A percentile compares a stretch with the other conserved stretches of the same genome.
These are phyloP conservation scores for Podaxis sp. DNA, from an alignment of 768 basidiomycete species.

Conservation along the genomic window DNA sequence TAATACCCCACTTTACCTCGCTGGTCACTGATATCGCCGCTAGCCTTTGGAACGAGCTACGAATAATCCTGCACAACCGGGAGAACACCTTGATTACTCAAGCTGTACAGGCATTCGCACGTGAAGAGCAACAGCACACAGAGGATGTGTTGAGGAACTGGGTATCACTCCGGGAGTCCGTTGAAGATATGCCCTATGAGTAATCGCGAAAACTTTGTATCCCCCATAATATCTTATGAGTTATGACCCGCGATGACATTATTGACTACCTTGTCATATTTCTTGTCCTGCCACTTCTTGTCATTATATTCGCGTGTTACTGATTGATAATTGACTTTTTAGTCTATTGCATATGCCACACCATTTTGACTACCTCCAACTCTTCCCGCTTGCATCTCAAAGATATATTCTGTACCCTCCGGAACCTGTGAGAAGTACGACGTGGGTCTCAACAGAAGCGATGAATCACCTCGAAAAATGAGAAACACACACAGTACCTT, in stretches of 20 bases:
- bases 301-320: background rate
- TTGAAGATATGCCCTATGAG: conserved; percentile 86
- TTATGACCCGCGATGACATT: background rate
- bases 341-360: background rate
- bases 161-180: conserved; percentile 65
- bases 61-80: conserved; percentile 86
- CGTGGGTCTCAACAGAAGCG: no score
- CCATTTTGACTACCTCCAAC: no score
- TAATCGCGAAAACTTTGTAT: conserved; percentile 30
- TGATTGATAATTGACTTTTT: background rate
- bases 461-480: no score
- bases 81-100: conserved; percentile 82
- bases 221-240: background rate
- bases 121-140: conserved; percentile 70
- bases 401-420: no score
- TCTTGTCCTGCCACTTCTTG: background rate
- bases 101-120: conserved; percentile 69
- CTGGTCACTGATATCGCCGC: conserved; percentile 13
- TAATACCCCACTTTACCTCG: background rate
- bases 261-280: background rate
- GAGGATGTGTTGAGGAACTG: conserved; percentile 69
- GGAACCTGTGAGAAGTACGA: no score
- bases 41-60: conserved; percentile 96
- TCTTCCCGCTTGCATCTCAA: no score
- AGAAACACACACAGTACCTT: no score